These are phyloP conservation scores for Pouteria glomerata DNA, from an alignment of 148 eudicot genomes.

Conservation along the genomic window DNA sequence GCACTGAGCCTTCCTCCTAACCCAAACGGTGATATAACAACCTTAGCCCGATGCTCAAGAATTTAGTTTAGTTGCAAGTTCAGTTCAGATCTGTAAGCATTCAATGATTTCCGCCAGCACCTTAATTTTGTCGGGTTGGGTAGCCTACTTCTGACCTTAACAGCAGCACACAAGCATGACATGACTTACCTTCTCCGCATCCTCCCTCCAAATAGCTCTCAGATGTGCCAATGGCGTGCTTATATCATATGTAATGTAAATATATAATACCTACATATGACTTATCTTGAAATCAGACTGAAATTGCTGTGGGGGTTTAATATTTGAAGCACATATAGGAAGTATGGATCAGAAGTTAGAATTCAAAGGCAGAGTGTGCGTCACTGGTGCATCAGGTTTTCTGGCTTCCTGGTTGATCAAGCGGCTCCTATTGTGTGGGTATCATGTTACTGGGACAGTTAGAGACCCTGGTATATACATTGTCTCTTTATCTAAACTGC, in stretches of 20 bases:
- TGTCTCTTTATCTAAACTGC: background rate
- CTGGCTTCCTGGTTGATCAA: constrained; percentile 90
- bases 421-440: constrained; percentile 65
- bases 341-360: background rate
- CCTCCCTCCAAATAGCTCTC: background rate
- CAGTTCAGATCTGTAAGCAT: no score
- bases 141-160: constrained; percentile 6
- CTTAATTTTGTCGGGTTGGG: no score
- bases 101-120: no score
- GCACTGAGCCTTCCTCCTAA: no score
- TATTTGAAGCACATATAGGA: background rate
- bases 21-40: no score
- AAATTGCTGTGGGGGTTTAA: background rate
- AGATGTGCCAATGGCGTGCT: background rate
- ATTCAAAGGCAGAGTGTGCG: constrained; percentile 67
- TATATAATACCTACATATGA: background rate
- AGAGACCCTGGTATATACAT: constrained; percentile 62
- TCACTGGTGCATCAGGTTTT: constrained; percentile 90
- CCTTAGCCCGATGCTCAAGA: no score
- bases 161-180: constrained; percentile 8
- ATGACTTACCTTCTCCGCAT: constrained; percentile 19
- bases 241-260: background rate
- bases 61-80: no score
- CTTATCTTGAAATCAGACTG: background rate
- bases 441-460: constrained; percentile 76